phyloP scores from a whole-genome alignment of 805 yeast species.

The Zygosaccharomyces bailii region DNA sequence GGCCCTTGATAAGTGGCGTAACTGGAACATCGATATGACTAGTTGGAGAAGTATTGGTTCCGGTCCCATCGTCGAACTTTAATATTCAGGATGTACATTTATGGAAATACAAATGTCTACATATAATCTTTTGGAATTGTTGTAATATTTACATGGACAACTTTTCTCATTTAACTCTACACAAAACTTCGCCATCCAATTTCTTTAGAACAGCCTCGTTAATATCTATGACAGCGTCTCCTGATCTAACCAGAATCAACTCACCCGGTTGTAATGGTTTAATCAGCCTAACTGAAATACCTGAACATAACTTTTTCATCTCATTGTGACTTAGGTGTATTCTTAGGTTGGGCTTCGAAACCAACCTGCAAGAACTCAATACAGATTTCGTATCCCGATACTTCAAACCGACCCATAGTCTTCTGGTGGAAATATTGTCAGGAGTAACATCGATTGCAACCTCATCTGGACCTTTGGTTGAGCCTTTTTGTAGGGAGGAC shows the following conservation, averaged over 20 bases:
- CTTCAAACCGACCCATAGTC: constrained; percentile 89
- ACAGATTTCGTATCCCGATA: constrained; percentile 80
- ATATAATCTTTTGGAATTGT: constrained; percentile 4
- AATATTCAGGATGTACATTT: constrained; percentile 9
- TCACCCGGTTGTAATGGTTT: constrained; percentile 89
- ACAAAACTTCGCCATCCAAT: constrained; percentile 69
- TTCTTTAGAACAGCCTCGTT: constrained; percentile 81
- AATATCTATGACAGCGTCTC: constrained; percentile 61
- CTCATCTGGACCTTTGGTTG: constrained; percentile 77
- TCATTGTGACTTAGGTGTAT: constrained; percentile 62
- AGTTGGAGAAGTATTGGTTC: constrained; percentile 70
- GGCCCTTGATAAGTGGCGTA: constrained; percentile 69
- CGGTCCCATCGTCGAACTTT: constrained; percentile 57
- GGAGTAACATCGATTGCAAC: constrained; percentile 74
- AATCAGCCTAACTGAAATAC: constrained; percentile 68
- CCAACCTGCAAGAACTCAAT: constrained; percentile 61
- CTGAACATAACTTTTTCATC: constrained; percentile 68
- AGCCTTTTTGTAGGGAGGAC: constrained; percentile 80
- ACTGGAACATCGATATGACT: constrained; percentile 86
- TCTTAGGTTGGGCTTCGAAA: constrained; percentile 82
- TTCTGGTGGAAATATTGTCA: constrained; percentile 78
- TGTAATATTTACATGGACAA: constrained; percentile 8
- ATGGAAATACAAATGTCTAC: constrained; percentile 10
- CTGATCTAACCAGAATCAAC: constrained; percentile 62
- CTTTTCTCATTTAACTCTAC: constrained; percentile 56